Base-by-base conservation (phyloP, 345 rosid species). In the Camelina hispida region DNA sequence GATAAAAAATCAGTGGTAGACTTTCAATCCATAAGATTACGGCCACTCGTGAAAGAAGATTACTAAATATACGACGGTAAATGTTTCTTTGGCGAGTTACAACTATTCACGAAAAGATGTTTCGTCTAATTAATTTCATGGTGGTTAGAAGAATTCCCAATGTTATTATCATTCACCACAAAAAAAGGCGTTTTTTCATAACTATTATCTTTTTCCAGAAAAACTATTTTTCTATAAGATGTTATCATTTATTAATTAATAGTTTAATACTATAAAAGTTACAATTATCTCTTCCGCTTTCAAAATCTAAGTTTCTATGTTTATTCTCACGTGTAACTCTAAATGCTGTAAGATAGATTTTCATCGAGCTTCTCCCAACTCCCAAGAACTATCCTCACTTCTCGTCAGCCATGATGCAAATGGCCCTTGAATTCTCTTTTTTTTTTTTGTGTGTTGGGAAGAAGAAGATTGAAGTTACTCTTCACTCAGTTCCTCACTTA, bases 21-120 rank as follows among this genome's bases (percentile, higher is more conserved):
- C 18, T 43, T 56, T 43, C 32, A 18, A 43, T 43, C 28, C 20
- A 4, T 14, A 54, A 25, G 72, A 54, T 17, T 68, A 56, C 18
- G 34, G 34, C 20, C 15, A 56, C 30, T 69, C 54, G 73, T 56
- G 43, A 57, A 55, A 25, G 38, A 42, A 54, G 72, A 25, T 10
- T 18, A 25, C 28, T 43, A 30, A 30, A 42, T 68, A 25, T 22
- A 40, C 40, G 38, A 40, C 40, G 50, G 53, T 15, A 38, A 12
- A 42, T 16, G 53, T 4, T 55, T 40, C 13, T 25, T 42, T 9
- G 72, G 42, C 13, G 12, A 54, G 16, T 54, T 23, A 54, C 15
- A 54, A 54, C 72, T 68, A 54, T 56, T 69, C 62, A 30, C 73
- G 65, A 57, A 28, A 43, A 2, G 65, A 69, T 43, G 34, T 69